Evolutionary conservation across 2,329 filamentous ascomycete species (phyloP), one percentile per base, ranked within the genome.

Genomic region (Colletotrichum karsti): DNA sequence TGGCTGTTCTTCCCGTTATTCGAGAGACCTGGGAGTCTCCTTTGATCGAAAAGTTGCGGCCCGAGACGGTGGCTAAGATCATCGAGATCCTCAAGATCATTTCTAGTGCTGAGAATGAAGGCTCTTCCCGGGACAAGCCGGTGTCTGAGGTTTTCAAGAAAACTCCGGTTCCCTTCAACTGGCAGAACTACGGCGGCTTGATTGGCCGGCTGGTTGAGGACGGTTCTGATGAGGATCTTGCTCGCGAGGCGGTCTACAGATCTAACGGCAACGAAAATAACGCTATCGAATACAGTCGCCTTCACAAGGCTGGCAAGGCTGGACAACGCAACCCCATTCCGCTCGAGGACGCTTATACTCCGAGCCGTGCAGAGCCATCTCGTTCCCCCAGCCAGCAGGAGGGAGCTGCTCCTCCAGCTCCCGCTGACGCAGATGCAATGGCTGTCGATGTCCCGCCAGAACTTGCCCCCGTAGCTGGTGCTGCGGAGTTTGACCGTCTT

Each of bases 81-180:
- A 89, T 98, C 67, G 92, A 94, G 33, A 95, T 97, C 51, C 83
- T 99, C 64, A 93, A 93, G 73, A 89, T 89, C 5, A 91, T 97
- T 15, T 87, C 94, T 10, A 87, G 90, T 65, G 92, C 89, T n/a
- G 94, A 97, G 61, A 85, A 88, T 63, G 96, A 99, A 77, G 67
- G 92, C 89, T 18, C 67, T 37, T 39, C 42, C 58, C 54, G 53
- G 10, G 69, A 55, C 50, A 73, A 57, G 61, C 72, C 6, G 70
- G 55, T 76, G 2, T 79, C 81, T 57, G 72, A 75, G 15, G 76
- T 86, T 22, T 83, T 88, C 72, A 83, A 84, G 65, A 79, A 81
- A 26, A 79, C 78, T 4, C 75, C 79, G 46, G 74, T 77, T 1
- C 78, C 79, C 2, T 90, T 88, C 71, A 77, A 80, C 58, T 89